phyloP scores from a whole-genome alignment of 306 rosid species.

The Neltuma alba region DNA sequence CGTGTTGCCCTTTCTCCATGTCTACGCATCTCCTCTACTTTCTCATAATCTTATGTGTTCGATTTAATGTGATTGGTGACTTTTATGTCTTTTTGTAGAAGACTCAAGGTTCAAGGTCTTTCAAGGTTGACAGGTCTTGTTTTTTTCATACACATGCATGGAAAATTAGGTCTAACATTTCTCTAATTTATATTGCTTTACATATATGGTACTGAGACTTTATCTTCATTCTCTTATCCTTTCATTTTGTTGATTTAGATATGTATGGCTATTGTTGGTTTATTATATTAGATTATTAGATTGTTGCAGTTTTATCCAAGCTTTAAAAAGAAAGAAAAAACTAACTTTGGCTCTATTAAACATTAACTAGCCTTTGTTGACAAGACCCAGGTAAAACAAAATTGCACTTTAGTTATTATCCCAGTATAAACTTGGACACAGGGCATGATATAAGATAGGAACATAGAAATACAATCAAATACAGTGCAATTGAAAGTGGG shows the following conservation, averaged over 20 bases:
- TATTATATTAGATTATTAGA: background rate
- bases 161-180: too few species aligned
- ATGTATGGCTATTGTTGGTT: constrained; percentile 17
- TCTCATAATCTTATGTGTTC: background rate
- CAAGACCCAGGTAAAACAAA: too few species aligned
- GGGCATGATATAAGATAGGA: background rate
- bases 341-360: background rate
- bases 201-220: background rate
- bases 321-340: background rate
- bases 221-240: background rate
- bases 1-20: background rate
- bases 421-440: background rate
- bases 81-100: background rate
- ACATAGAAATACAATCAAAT: background rate
- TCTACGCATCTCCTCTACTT: background rate
- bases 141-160: background rate
- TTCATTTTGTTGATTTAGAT: constrained; percentile 30
- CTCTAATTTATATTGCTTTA: too few species aligned
- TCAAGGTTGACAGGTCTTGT: background rate
- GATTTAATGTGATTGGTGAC: background rate
- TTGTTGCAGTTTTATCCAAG: background rate
- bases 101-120: background rate
- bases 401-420: background rate
- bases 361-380: too few species aligned
- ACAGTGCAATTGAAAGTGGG: background rate